Base-by-base conservation (phyloP, 345 rosid genomes). In the Euphorbia pulcherrima region DNA sequence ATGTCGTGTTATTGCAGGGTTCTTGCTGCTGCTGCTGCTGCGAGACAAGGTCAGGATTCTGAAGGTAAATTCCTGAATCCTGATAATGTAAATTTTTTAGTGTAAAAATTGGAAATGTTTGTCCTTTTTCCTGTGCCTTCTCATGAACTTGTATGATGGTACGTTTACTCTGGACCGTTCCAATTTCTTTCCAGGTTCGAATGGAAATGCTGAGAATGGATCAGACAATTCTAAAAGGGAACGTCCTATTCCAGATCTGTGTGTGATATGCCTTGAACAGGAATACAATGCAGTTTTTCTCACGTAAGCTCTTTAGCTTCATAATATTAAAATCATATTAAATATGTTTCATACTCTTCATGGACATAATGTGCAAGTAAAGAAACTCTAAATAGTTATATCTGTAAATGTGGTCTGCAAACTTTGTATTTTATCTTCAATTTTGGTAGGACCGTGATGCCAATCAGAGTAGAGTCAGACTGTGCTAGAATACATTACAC, bases 201-300 rank as follows among this genome's bases (percentile, higher is more conserved):
- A 78, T 70, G 86, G 80, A 46, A 70, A 71, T 39, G 68, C 74
- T 26, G 90, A 86, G 68, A 77, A 80, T 58, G 88, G 76, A 68
- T 44, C 80, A 52, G 88, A 79, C 68, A 27, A 58, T 68, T 33
- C 80, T 46, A 85, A 83, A 76, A 86, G 79, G 82, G 97, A 90
- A 53, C 75, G 68, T 27, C 67, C 72, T 48, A 76, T 88, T 84
- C 99, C 96, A 72, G 92, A 86, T 82, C 79, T 89, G 0, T 94
- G 97, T 64, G 99, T 94, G 77, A 91, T 94, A 78, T 94, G 99
- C 81, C 96, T 91, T 65, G 99, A 91, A 83, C 87, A 83, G 53
- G 91, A 91, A 71, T 94, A 88, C 78, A 91, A 94, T 41, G 90
- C 92, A 47, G 99, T 89, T 62, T 89, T 94, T 78, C 83, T 87